Conservation (phyloP, 2,329 filamentous ascomycete species). For the Fusarium bactridioides region DNA sequence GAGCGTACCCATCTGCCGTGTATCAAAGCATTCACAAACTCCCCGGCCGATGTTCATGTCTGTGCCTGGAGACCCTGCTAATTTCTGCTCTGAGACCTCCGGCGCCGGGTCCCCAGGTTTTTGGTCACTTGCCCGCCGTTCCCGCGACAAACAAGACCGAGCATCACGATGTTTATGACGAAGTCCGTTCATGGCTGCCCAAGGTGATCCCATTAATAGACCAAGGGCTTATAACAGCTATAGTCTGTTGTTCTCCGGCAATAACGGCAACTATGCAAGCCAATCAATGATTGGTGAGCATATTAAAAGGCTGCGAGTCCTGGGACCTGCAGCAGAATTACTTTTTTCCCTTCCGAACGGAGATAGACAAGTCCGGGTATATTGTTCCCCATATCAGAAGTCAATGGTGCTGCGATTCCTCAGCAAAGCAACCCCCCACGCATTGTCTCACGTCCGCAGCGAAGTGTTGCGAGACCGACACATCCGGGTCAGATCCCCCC, state of each 20-base stretch:
- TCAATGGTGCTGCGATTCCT: constrained; percentile 11
- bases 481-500: constrained; percentile 22
- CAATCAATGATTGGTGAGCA: not conserved
- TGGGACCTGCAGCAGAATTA: constrained; percentile 34
- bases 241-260: not conserved
- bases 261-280: constrained; percentile 13
- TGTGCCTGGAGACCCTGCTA: not conserved
- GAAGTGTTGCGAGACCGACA: constrained; percentile 23
- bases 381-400: not conserved
- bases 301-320: constrained; percentile 13
- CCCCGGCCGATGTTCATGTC: constrained; percentile 1
- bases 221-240: not conserved
- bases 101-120: constrained; percentile 13
- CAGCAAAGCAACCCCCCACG: constrained; percentile 7
- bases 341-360: not conserved
- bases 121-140: constrained; percentile 20
- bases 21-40: constrained; percentile 2
- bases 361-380: constrained; percentile 5
- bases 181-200: constrained; percentile 3
- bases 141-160: constrained; percentile 7
- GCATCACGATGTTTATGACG: not conserved
- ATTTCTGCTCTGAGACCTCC: constrained; percentile 5
- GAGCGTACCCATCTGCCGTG: constrained; percentile 11
- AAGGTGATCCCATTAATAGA: not conserved
- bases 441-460: constrained; percentile 27